Conservation (phyloP, 2,329 filamentous ascomycete species). For the Penicillium sp. region DNA sequence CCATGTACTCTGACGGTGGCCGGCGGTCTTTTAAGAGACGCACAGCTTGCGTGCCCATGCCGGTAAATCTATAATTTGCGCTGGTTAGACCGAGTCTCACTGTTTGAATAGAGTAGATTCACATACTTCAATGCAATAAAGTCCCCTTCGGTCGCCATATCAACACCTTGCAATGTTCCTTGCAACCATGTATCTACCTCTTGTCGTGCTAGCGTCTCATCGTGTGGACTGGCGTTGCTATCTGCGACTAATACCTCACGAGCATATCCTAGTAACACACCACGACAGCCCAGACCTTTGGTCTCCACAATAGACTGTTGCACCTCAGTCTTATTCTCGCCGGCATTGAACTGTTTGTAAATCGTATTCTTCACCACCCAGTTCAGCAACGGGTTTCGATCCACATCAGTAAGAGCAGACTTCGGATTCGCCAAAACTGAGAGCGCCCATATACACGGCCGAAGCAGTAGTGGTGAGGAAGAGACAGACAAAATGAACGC, state of each 20-base stretch:
- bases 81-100: neutral
- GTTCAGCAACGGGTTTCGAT: constrained; percentile 45
- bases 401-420: constrained; percentile 44
- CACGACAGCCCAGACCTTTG: constrained; percentile 49
- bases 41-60: constrained; percentile 44
- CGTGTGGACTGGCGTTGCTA: constrained; percentile 25
- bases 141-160: constrained; percentile 50
- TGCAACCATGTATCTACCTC: constrained; percentile 47
- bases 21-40: constrained; percentile 38
- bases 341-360: constrained; percentile 57
- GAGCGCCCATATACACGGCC: constrained; percentile 68
- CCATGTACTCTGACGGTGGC: constrained; percentile 39
- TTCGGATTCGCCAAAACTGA: constrained; percentile 49
- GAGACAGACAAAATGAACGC: constrained; percentile 35
- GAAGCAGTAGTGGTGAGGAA: constrained; percentile 55
- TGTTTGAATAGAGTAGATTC: neutral
- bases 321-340: constrained; percentile 48
- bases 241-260: constrained; percentile 52
- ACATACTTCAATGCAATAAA: constrained; percentile 51
- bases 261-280: constrained; percentile 53
- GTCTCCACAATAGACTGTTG: constrained; percentile 43
- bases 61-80: constrained; percentile 38
- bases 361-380: constrained; percentile 45
- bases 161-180: constrained; percentile 51
- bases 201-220: constrained; percentile 28